Base-by-base conservation (phyloP, 192 early-diverging fungal species). In the Coemansia javaensis region DNA sequence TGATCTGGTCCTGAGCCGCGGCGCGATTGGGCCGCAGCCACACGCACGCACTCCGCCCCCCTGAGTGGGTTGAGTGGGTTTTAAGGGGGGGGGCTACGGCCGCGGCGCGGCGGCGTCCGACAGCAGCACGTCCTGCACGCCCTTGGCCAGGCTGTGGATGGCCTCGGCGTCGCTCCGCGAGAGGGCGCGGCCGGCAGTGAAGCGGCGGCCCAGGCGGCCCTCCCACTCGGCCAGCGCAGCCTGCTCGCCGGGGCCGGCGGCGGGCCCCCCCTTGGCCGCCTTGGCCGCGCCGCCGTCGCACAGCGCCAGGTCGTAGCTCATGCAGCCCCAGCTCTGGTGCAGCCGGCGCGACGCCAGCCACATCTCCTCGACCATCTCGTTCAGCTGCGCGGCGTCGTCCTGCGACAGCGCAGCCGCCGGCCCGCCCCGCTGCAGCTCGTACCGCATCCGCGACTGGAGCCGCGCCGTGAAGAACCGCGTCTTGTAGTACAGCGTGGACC, bases 291-390 rank as follows among this genome's bases (percentile, higher is more conserved):
- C 16, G 3, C 50, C 58, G 25, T 51, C 56, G 38, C 66, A 69
- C 44, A 69, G 40, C 12, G 57, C 58, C 40, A 69, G 24, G 44
- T 69, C 66, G 46, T 69, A 69, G 53, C 59, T 69, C 50, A 69
- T 24, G 15, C 66, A 69, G 25, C 66, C 66, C 48, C 40, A 44
- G 38, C 39, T 55, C 34, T 62, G 58, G 37, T 57, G 62, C 54
- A 69, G 47, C 39, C 58, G 57, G 48, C 59, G 58, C 16, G 66
- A 56, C 12, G 52, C 66, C 50, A 60, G 48, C 58, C 59, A 56
- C 45, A 69, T 53, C 31, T 69, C 66, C 33, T 18, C 34, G 34
- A 47, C 56, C 11, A 62, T 48, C 3, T 25, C 17, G 66, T 69
- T 69, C 10, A 69, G 66, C 45, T 69, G 49, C 3, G 62, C 46